Base-by-base conservation (phyloP, 305 asterid genomes). In the Withania somnifera region DNA sequence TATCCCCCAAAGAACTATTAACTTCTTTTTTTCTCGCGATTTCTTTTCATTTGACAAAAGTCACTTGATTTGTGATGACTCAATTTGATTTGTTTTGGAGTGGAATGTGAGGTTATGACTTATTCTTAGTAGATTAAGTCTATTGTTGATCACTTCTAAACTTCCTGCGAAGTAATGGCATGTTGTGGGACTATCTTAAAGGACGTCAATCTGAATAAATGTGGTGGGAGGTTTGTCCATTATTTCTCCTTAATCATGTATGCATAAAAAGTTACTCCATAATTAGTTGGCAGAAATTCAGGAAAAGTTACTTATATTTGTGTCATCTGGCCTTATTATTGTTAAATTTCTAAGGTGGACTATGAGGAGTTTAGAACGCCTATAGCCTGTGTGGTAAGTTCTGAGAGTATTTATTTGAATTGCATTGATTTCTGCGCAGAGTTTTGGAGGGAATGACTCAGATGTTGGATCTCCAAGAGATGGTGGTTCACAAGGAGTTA, bases 401-500 rank as follows among this genome's bases (percentile, higher is more conserved):
- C 77, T 82, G 38, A 71, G 64, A 67, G 79, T 83, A 63, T 11
- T 84, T 77, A 77, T 82, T 79, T 71, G 20, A 15, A 36, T 60
- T 57, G 84, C 22, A 38, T 77, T 83, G 81, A 77, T 85, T 87
- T 36, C 84, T 67, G 52, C 60, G 64, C 94, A 97, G 99, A 97
- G 90, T 66, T 86, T 88, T 50, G 90, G 87, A 80, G 91, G 88
- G 87, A 93, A 89, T 79, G 96, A 91, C 85, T 87, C 95, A 84
- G 97, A 93, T 85, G 86, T 85, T 85, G 96, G 88, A 73, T 88
- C 94, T 69, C 89, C 90, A 26, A 85, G 83, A 80, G 88, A 84
- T 32, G 88, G 84, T 86, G 85, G 79, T 82, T 82, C 89, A 54
- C 79, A 82, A 71, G 87, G 80, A 73, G 81, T 91, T 81, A 90